A percentile compares a stretch with the other conserved stretches of the same genome.
Conservation (phyloP, 2,329 filamentous ascomycete species). For the Fusarium tjaetaba region DNA sequence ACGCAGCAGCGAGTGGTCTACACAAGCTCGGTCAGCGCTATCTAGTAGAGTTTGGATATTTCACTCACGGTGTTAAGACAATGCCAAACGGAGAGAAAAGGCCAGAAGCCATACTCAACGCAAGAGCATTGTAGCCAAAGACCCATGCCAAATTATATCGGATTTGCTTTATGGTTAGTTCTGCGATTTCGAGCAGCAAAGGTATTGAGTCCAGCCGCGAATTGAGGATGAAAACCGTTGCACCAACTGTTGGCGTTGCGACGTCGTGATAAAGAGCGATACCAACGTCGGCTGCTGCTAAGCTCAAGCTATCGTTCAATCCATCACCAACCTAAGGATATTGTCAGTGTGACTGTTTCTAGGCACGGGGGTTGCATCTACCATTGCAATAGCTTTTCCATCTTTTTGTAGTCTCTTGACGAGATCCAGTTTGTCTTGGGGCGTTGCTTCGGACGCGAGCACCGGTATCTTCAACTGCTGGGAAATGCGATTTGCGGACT, state of each 20-base stretch:
- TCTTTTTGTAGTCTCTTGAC: neutral
- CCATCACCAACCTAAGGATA: neutral
- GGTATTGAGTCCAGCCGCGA: neutral
- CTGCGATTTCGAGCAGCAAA: neutral
- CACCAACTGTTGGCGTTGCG: neutral
- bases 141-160: neutral
- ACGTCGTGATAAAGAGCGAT: neutral
- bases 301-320: neutral
- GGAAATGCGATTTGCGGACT: neutral
- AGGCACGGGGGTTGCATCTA: rapidly evolving
- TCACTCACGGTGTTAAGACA: neutral
- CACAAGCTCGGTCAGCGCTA: no score
- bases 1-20: neutral
- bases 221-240: neutral
- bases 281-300: neutral
- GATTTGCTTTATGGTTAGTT: neutral
- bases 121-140: neutral
- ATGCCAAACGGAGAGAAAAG: neutral
- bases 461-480: neutral
- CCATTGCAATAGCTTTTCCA: neutral
- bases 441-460: neutral
- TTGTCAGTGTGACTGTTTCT: neutral
- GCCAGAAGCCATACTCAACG: neutral
- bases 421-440: neutral
- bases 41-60: rapidly evolving